Conservation (phyloP, 768 basidiomycete species). For the Mycena epipterygia region DNA sequence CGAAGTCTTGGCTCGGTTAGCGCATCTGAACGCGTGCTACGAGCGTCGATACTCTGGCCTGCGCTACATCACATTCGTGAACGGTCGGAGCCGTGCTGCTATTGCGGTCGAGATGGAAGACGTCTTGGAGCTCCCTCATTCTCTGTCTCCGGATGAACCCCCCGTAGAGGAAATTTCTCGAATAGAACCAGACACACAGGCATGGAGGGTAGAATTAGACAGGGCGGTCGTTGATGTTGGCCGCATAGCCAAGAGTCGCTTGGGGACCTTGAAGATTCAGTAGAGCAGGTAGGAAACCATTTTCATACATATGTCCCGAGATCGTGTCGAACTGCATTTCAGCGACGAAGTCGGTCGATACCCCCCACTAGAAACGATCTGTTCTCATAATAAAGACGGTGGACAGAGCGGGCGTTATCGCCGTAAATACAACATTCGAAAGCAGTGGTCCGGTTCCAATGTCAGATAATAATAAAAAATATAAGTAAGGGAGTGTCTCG, state of each 20-base stretch:
- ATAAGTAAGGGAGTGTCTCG: conserved; percentile 5
- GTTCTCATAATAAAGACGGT: not conserved
- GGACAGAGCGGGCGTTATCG: not conserved
- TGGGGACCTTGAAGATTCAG: conserved; percentile 60
- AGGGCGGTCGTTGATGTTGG: conserved; percentile 84
- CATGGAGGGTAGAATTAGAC: conserved; percentile 77
- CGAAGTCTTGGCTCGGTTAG: conserved; percentile 79
- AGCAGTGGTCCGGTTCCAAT: conserved; percentile 10
- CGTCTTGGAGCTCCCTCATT: conserved; percentile 66
- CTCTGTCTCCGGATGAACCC: conserved; percentile 60
- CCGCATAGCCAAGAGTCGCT: conserved; percentile 79
- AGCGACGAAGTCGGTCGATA: not conserved
- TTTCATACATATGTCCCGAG: conserved; percentile 4
- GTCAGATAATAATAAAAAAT: conserved; percentile 19
- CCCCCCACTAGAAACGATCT: not conserved
- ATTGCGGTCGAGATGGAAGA: conserved; percentile 88
- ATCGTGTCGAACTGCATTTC: not conserved
- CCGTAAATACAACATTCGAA: conserved; percentile 32
- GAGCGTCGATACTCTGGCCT: conserved; percentile 80
- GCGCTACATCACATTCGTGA: conserved; percentile 94
- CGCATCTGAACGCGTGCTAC: conserved; percentile 83
- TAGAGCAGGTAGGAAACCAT: conserved; percentile 43
- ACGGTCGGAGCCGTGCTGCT: conserved; percentile 78
- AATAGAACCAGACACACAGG: conserved; percentile 54
- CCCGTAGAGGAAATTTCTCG: conserved; percentile 51